These are phyloP conservation scores for Chrysanthemum seticuspe DNA, from an alignment of 129 eudicot genomes.

Conservation along the genomic window DNA sequence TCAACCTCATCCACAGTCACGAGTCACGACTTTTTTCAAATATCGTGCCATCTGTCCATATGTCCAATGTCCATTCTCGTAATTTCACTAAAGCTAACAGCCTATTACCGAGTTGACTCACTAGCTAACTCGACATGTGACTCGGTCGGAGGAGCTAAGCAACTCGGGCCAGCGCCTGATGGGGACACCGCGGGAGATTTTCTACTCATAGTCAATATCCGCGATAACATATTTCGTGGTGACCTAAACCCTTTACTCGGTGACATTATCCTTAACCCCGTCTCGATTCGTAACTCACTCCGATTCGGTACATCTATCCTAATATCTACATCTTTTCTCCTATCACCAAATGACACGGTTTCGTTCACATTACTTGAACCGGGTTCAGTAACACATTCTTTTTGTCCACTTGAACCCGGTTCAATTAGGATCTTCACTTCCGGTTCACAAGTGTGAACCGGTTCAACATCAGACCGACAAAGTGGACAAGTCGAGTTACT, in stretches of 20 bases:
- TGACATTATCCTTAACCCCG: slow-evolving; percentile 45
- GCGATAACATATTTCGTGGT: slow-evolving; percentile 55
- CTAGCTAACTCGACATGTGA: slow-evolving; percentile 37
- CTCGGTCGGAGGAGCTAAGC: neutral
- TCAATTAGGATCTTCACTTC: neutral
- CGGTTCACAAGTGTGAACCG: neutral
- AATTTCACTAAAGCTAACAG: neutral
- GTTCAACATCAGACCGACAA: slow-evolving; percentile 81
- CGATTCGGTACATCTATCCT: slow-evolving; percentile 58
- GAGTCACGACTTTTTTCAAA: neutral
- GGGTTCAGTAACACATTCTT: slow-evolving; percentile 19
- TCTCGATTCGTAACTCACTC: slow-evolving; percentile 25
- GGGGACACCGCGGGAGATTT: slow-evolving; percentile 43
- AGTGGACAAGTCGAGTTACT: slow-evolving; percentile 85
- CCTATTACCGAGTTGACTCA: slow-evolving; percentile 39
- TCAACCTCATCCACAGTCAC: neutral
- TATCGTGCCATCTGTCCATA: slow-evolving; percentile 23
- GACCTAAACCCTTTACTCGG: slow-evolving; percentile 55
- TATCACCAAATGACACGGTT: slow-evolving; percentile 38
- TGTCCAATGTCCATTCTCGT: slow-evolving; percentile 9
- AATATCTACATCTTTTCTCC: slow-evolving; percentile 57
- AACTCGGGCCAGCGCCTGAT: slow-evolving; percentile 58
- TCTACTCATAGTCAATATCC: slow-evolving; percentile 63
- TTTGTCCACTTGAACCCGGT: slow-evolving; percentile 1
- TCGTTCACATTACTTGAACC: slow-evolving; percentile 29